Evolutionary conservation across 1,139 yeast species (phyloP).

Genomic region (Hyphopichia pseudoburtonii): DNA sequence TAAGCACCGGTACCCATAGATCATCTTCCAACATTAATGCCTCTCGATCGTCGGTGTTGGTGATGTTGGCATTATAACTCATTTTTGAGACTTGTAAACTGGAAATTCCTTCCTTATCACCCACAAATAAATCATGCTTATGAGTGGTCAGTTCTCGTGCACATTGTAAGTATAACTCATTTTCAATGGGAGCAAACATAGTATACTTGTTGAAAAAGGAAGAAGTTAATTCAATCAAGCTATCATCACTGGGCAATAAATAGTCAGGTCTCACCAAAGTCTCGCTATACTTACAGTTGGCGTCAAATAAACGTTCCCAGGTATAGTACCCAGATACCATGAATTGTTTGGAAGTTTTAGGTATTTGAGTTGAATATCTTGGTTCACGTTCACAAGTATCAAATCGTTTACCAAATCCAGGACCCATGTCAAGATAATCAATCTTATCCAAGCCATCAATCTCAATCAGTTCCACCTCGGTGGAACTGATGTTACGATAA

Average conservation of each 20-base stretch:
- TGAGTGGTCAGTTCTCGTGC: slow-evolving; percentile 27
- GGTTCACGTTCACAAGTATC: slow-evolving; percentile 32
- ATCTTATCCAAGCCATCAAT: slow-evolving; percentile 14
- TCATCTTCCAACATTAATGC: slow-evolving; percentile 18
- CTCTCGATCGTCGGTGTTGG: slow-evolving; percentile 6
- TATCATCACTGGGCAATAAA: slow-evolving; percentile 22
- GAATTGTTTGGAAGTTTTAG: slow-evolving; percentile 14
- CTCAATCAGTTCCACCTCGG: slow-evolving; percentile 11
- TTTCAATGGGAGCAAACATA: slow-evolving; percentile 15
- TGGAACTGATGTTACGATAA: slow-evolving; percentile 18
- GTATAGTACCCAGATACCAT: slow-evolving; percentile 32
- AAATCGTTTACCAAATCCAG: slow-evolving; percentile 22
- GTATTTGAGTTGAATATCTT: slow-evolving; percentile 31
- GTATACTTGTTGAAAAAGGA: slow-evolving; percentile 31
- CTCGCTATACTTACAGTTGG: slow-evolving; percentile 33
- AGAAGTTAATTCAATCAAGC: slow-evolving; percentile 28
- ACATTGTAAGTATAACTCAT: slow-evolving; percentile 19
- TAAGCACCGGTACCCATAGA: slow-evolving; percentile 36
- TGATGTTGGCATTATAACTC: slow-evolving; percentile 16
- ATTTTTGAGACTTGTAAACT: slow-evolving; percentile 23
- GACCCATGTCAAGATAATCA: slow-evolving; percentile 15
- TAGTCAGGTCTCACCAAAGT: slow-evolving; percentile 41
- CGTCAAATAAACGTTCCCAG: slow-evolving; percentile 38
- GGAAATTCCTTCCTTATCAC: slow-evolving; percentile 26
- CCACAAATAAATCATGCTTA: slow-evolving; percentile 31